These are phyloP conservation scores for Melampsora americana DNA, from an alignment of 1,284 basidiomycete genomes.

Conservation along the genomic window DNA sequence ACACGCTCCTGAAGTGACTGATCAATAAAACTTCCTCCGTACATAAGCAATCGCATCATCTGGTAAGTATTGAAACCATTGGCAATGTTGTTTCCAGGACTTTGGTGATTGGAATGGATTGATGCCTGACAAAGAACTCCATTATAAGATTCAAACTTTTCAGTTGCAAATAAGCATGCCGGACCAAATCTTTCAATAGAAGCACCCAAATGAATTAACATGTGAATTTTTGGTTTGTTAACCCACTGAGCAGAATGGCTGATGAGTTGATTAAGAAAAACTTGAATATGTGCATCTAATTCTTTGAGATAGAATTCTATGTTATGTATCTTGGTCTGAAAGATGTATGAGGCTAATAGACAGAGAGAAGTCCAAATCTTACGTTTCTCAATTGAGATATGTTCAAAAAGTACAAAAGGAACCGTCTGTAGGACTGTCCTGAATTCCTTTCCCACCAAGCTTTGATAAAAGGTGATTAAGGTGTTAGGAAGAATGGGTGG, in stretches of 20 bases:
- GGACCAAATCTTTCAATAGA: slow-evolving; percentile 12
- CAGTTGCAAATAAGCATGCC: slow-evolving; percentile 14
- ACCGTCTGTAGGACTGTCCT: slow-evolving; percentile 54
- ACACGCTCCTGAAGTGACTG: no score
- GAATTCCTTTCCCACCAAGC: slow-evolving; percentile 55
- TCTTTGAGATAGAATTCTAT: slow-evolving; percentile 53
- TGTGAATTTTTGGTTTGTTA: slow-evolving; percentile 35
- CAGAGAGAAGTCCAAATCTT: slow-evolving; percentile 52
- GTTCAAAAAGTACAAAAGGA: slow-evolving; percentile 54
- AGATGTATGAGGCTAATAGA: slow-evolving; percentile 54
- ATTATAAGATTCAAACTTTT: slow-evolving; percentile 34
- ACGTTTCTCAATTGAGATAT: no score
- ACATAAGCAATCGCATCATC: no score
- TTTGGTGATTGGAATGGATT: slow-evolving; percentile 8
- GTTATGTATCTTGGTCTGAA: slow-evolving; percentile 55
- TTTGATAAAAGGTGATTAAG: slow-evolving; percentile 52
- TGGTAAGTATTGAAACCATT: no score
- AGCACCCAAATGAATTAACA: not conserved
- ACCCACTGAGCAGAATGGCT: not conserved
- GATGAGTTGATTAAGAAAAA: not conserved
- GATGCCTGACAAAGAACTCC: not conserved
- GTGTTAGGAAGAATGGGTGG: slow-evolving; percentile 49
- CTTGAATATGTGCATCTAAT: slow-evolving; percentile 2
- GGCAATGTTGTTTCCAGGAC: not conserved
- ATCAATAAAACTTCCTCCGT: no score